Percentiles rank a stretch among this genome's conserved stretches.
phyloP scores from a whole-genome alignment of 164 flowering plant species.

The Vitis rotundifolia region DNA sequence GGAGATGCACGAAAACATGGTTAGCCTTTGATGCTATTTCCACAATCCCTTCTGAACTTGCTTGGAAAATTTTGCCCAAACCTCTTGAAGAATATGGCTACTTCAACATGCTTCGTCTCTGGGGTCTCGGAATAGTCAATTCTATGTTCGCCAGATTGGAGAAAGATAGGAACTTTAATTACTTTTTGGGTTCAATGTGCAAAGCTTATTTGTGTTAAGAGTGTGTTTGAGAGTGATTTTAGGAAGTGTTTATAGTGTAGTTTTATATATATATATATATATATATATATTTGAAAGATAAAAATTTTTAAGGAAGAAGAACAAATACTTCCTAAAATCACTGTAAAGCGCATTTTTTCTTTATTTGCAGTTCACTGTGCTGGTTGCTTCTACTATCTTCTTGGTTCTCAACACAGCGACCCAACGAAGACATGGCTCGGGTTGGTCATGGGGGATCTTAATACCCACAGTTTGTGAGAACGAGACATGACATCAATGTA shows the following conservation, averaged over 20 bases:
- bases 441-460: constrained; percentile 15
- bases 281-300: no score
- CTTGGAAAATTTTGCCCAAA: constrained; percentile 27
- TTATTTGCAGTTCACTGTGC: constrained; percentile 58
- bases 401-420: constrained; percentile 37
- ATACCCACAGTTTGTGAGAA: constrained; percentile 22
- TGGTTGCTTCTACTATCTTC: constrained; percentile 47
- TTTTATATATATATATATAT: no score
- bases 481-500: constrained; percentile 54
- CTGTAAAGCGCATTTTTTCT: no score
- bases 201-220: constrained; percentile 66
- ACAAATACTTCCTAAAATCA: no score
- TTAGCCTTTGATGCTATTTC: constrained; percentile 55
- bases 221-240: constrained; percentile 24
- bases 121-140: constrained; percentile 73
- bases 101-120: constrained; percentile 63
- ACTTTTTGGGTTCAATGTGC: constrained; percentile 60
- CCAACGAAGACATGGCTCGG: constrained; percentile 55
- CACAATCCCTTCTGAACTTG: constrained; percentile 54
- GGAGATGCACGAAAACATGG: constrained; percentile 49
- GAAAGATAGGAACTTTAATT: constrained; percentile 58
- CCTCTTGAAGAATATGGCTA: constrained; percentile 42
- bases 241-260: no score
- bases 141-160: constrained; percentile 62
- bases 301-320: no score